Evolutionary conservation across 1,284 basidiomycete species (phyloP).

Genomic region (Pseudozyma hubeiensis): DNA sequence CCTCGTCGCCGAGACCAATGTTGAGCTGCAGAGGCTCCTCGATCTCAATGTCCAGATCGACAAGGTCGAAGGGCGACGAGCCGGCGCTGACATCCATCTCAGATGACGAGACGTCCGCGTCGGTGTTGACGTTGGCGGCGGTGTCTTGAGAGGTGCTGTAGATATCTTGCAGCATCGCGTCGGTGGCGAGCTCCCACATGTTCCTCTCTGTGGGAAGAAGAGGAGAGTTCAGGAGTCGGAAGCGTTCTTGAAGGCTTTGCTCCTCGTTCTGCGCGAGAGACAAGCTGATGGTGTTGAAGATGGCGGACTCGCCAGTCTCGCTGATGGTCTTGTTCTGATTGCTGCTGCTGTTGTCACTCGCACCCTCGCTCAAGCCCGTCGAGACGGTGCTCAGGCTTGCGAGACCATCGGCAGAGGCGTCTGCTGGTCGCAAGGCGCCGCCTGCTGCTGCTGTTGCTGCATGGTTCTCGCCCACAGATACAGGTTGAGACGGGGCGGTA

Average conservation of each 20-base stretch:
- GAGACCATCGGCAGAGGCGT: conserved; percentile 36
- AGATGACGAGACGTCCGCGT: conserved; percentile 13
- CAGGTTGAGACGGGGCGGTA: conserved; percentile 42
- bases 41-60: conserved; percentile 52
- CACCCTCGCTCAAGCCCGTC: conserved; percentile 18
- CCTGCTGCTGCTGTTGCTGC: conserved; percentile 32
- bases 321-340: conserved; percentile 1
- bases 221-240: conserved; percentile 42
- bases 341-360: conserved; percentile 20
- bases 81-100: conserved; percentile 23
- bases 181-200: conserved; percentile 47
- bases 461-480: conserved; percentile 44
- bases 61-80: conserved; percentile 48
- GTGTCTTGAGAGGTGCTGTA: conserved; percentile 20
- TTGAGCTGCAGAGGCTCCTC: conserved; percentile 46
- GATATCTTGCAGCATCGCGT: conserved; percentile 48
- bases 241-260: conserved; percentile 18
- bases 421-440: conserved; percentile 37
- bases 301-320: conserved; percentile 10
- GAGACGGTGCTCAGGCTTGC: conserved; percentile 38
- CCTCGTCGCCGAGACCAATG: conserved; percentile 23
- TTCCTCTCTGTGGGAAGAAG: conserved; percentile 33
- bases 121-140: conserved; percentile 5
- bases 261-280: conserved; percentile 22
- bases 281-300: conserved; percentile 38